Base-by-base conservation (phyloP, 768 basidiomycete species). In the Mycena leptocephala region DNA sequence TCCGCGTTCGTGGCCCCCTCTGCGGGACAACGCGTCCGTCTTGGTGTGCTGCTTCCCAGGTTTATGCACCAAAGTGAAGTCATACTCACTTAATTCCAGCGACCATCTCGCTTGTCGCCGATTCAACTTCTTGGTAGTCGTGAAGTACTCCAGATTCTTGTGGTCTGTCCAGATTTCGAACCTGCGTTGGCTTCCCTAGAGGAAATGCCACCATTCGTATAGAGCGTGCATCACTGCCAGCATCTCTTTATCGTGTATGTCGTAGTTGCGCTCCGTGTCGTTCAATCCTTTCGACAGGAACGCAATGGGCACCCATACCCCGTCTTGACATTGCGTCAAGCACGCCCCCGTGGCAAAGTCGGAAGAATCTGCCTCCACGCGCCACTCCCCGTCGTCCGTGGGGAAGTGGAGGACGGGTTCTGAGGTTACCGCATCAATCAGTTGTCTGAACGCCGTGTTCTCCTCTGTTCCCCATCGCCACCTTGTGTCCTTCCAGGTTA, bases 221-320 rank as follows among this genome's bases (percentile, higher is more conserved):
- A 51, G 48, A 16, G 48, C 48, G 5, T n/a, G 48, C 48, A 51
- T 51, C 3, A 51, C 11, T 2, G 48, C 48, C 48, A 51, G 11
- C 48, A 51, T 51, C 11, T 51, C 48, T n/a, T 51, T 51, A 14
- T 51, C 48, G 48, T 51, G 48, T 5, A 51, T 51, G n/a, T 51
- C 48, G 8, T 51, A 51, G 48, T 51, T 51, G 3, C n/a, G 48
- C 48, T 51, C 48, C 22, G 48, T 51, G 48, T 51, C 6, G 5
- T 14, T 51, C 5, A 51, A 24, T 3, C 61, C 37, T 26, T 62
- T 72, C 0, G 84, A 88, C 0, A 81, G 74, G 66, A 83, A 90
- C 0, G 82, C 84, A 6, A 89, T 79, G 0, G 88, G 87, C n/a
- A 83, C 82, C 80, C 82, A 84, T 2, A 67, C 55, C 22, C 81